These are phyloP conservation scores for Ammopiptanthus mongolicus DNA, from an alignment of 306 rosid genomes.

Conservation along the genomic window DNA sequence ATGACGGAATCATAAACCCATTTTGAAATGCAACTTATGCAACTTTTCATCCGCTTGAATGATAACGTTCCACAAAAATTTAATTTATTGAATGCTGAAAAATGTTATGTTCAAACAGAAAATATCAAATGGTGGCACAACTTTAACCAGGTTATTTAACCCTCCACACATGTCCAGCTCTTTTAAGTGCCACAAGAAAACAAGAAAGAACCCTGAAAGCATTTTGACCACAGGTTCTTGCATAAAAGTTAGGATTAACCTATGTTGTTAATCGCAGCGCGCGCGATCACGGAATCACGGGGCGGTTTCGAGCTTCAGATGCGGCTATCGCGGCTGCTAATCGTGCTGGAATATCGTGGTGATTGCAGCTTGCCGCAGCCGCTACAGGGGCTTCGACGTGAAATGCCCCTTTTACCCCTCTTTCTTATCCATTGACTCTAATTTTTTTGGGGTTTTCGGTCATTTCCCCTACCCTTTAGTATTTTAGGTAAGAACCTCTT, in stretches of 20 bases:
- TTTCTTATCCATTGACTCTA: too few species aligned
- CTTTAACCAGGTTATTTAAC: background rate
- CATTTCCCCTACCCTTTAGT: too few species aligned
- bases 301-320: too few species aligned
- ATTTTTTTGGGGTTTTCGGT: too few species aligned
- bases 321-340: too few species aligned
- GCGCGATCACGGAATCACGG: too few species aligned
- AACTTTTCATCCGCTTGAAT: background rate
- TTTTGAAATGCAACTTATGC: background rate
- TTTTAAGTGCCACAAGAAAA: background rate
- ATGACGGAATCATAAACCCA: background rate
- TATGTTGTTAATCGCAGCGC: too few species aligned
- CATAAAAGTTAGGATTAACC: background rate
- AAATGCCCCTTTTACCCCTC: too few species aligned
- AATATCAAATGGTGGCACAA: background rate
- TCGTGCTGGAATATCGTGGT: too few species aligned
- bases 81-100: background rate
- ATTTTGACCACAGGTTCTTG: background rate
- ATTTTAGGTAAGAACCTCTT: too few species aligned
- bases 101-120: background rate
- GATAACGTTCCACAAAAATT: background rate
- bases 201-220: background rate
- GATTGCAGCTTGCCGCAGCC: too few species aligned
- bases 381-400: too few species aligned
- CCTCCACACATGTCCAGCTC: slow-evolving; percentile 3